Base-by-base conservation (phyloP, 805 yeast species). In the Danielia oregonensis region DNA sequence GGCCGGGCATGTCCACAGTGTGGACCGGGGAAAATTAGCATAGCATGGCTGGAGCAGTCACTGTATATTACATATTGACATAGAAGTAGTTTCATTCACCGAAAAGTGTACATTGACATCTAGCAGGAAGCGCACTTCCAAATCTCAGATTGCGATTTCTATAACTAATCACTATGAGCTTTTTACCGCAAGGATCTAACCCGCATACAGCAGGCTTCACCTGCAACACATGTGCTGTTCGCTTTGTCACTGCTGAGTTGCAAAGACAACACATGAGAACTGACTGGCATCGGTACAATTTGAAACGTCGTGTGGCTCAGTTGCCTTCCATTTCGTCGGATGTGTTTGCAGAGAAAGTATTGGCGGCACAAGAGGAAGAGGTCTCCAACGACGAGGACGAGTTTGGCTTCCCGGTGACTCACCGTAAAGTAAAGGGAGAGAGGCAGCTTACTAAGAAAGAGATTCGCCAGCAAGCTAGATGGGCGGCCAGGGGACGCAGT, bases 171-270 rank as follows among this genome's bases (percentile, higher is more conserved):
- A 18, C 30, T 26, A 29, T 29, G 32, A 29, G 26, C 32, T 19
- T 18, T 39, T 32, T 54, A 28, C 50, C 57, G 17, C 63, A 57
- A 32, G 55, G 57, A 11, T 54, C 59, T 5, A 49, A 44, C 13
- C 64, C 64, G 3, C 39, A 35, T 30, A 47, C 49, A 6, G 48
- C 61, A 3, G 44, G 51, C 9, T 59, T 59, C 37, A 87, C 96
- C 9, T 93, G 98, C 63, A 86, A 89, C 54, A 82, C 96, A 14
- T 93, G 98, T 61, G 79, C 78, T 16, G 77, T 87, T 44, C 79
- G 80, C 29, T 93, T 93, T 54, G 76, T 81, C 27, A 70, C 80
- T 24, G 82, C 95, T n/a, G 93, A 82, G 43, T 69, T 80, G 39
- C 98, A 93, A 63, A 72, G 97, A 43, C 74, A 73, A 44, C 73